Base-by-base conservation (phyloP, 331 rosid genomes). In the Erythrophleum ivorense region DNA sequence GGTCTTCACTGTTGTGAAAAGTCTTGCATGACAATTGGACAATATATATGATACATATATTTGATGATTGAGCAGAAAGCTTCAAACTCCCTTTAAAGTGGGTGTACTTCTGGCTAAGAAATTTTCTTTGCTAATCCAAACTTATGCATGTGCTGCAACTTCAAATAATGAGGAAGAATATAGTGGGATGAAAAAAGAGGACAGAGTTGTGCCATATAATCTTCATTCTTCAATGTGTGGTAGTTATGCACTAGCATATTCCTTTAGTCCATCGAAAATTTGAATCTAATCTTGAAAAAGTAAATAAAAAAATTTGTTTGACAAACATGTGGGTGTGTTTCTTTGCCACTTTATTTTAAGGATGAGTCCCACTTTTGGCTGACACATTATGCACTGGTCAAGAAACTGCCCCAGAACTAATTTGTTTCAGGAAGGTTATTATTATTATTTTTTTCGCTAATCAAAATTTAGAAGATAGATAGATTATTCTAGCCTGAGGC, bases 21-120 rank as follows among this genome's bases (percentile, higher is more conserved):
- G 40, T 36, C 3, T 36, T 2, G 40, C 40, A 36, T 75, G 64
- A 29, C 66, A 80, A 45, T 55, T 58, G 74, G 70, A 74, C 36
- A 67, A 57, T 66, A 82, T 73, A 52, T 33, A 52, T 52, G n/a
- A 73, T 48, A 78, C 29, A 73, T 73, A 76, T 76, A 24, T 79
- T 69, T 43, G 49, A 62, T 43, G 41, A 69, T 66, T 75, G 21
- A 19, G 50, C 11, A 54, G 66, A 54, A 9, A 34, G 46, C 54
- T 31, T 34, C 38, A 46, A 79, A 55, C 63, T 79, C 59, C 15
- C 81, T 68, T 53, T 73, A 31, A 75, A 11, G 70, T 58, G 79
- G 69, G 79, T 57, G 52, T 19, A 18, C n/a, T 41, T 81, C 48
- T 85, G 84, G 76, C 13, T 60, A 43, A 36, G 46, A 19, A 19